Evolutionary conservation across 2,329 filamentous ascomycete genomes (phyloP), one percentile per base, ranked within the genome.

Genomic region (Stachybotrys chlorohalonatus): DNA sequence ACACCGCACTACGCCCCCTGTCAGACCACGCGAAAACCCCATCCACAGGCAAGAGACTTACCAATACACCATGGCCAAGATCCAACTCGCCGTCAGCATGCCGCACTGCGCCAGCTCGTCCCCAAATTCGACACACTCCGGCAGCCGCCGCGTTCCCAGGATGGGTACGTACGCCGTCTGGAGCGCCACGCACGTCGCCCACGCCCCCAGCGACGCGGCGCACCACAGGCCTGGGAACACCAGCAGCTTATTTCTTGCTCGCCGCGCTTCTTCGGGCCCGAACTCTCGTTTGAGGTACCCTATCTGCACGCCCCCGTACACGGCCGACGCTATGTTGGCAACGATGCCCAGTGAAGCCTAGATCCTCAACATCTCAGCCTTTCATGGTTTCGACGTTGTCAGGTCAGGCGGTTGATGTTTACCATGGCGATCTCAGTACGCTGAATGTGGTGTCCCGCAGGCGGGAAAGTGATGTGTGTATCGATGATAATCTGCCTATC

Each of bases 51-150:
- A 24, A 24, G 24, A 24, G 24, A 24, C 24, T 49, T 42, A 54
- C 53, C 53, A 54, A 17, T 50, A 42, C 9, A 54, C n/a, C 30
- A 54, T 54, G 13, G 47, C 53, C 15, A 54, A n/a, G 9, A 54
- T 45, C 53, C 53, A 54, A 9, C 31, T 50, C 7, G 46, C 53
- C 13, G 47, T 50, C 24, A 54, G 30, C 53, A 51, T 54, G 6
- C 31, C 31, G 30, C 53, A 54, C 48, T 54, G 53, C 16, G 53
- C 7, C 39, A 54, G 36, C 47, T 49, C 46, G 39, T 54, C 47
- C n/a, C 53, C 53, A 31, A 17, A 54, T 24, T 49, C 47, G 15
- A 49, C 48, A 31, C 53, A 54, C 47, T 54, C 53, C 9, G 53
- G 48, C 32, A 54, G 39, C 36, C 39, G 32, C 13, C 50, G 17